Evolutionary conservation across 768 basidiomycete genomes (phyloP).

Genomic region (Phylloporus rhodoxanthus): DNA sequence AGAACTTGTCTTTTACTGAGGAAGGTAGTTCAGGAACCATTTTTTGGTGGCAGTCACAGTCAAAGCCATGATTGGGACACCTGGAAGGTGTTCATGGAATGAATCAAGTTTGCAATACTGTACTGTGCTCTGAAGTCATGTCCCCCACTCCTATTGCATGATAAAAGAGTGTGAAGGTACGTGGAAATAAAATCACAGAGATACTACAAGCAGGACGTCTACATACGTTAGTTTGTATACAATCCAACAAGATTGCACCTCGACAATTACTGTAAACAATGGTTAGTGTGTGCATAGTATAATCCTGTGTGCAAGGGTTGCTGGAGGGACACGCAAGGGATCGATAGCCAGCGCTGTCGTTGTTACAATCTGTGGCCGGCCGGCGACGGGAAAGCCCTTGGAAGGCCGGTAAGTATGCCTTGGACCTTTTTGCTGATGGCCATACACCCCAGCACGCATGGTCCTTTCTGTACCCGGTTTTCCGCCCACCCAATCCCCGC

Average conservation of each 20-base stretch:
- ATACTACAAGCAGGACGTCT: conserved; percentile 51
- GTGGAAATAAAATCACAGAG: conserved; percentile 41
- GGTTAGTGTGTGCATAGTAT: conserved; percentile 49
- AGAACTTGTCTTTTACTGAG: conserved; percentile 51
- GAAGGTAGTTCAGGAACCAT: conserved; percentile 31
- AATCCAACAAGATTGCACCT: conserved; percentile 39
- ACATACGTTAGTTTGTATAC: conserved; percentile 2
- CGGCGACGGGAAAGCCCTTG: no score
- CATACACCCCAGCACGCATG: no score
- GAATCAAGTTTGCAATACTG: conserved; percentile 69
- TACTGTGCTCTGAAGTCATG: conserved; percentile 77
- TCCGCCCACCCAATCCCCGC: no score
- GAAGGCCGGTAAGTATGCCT: no score
- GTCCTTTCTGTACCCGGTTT: no score
- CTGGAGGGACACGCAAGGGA: conserved; percentile 34
- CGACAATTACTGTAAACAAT: conserved; percentile 63
- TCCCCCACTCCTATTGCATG: conserved; percentile 68
- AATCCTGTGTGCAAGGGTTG: conserved; percentile 61
- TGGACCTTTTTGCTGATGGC: no score
- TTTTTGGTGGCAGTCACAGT: conserved; percentile 75
- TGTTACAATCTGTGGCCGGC: no score
- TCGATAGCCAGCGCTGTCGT: no score
- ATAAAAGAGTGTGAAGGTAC: neutral
- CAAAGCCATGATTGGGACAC: conserved; percentile 81
- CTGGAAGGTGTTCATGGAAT: conserved; percentile 60